Evolutionary conservation across 2,329 filamentous ascomycete genomes (phyloP), one percentile per base, ranked within the genome.

Genomic region (Penicillium sp.): DNA sequence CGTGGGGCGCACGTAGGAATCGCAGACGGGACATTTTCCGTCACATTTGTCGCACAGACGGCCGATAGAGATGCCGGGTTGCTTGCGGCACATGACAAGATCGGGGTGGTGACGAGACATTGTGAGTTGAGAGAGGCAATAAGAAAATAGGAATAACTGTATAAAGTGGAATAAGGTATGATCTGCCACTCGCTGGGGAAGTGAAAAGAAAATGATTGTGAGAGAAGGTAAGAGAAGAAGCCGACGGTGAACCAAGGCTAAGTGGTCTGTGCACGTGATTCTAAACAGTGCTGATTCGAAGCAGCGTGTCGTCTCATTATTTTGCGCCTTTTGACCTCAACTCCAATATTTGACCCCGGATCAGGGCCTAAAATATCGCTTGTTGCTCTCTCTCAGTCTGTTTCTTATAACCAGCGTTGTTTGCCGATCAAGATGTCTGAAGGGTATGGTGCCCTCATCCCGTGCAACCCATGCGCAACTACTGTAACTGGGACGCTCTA

Each of bases 21-120:
- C 93, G 82, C 93, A 98, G 54, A 98, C 90, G 58, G 93, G 93
- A 66, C 93, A 98, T 77, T 98, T 98, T 72, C 93, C 93, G 75
- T 98, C 93, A 78, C 93, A 98, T 76, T 98, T 98, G 77, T 98
- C 93, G 80, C 93, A 98, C 68, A 98, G 87, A 50, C 93, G 90
- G 69, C 93, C 93, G 80, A 98, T 95, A 64, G 90, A 87, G 69
- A 97, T 96, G 74, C 93, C 93, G 53, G 91, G 79, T 71, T 95
- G 91, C 77, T 98, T 98, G 76, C 91, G 90, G 81, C 93, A 98
- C 91, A 97, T 97, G 64, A 98, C 93, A 61, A 98, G 84, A 77
- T 98, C 93, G 72, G 90, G 90, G 71, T 96, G 88, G 79, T 95
- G 88, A 75, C 88, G 88, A 67, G 88, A 95, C 88, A 94, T 94